Base-by-base conservation (phyloP, 305 asterid species). In the Caryopteris hybrid region DNA sequence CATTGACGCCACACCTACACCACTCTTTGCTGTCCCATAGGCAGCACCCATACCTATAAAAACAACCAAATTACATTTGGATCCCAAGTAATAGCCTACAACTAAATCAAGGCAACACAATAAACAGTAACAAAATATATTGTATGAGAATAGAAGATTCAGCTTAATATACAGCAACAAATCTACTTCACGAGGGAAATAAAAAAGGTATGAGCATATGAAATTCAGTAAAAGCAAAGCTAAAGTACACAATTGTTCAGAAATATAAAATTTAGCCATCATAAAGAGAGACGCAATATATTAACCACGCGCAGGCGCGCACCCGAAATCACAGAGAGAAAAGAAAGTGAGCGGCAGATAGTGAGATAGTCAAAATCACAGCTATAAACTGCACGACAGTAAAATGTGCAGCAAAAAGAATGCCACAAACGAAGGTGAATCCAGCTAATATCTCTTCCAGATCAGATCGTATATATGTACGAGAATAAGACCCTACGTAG, bases 1-100 rank as follows among this genome's bases (percentile, higher is more conserved):
- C 86, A 81, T 81, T 2, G 84, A 81, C 5, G 86, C 86, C 67
- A 81, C 86, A 29, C 86, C 86, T 0, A 81, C 86, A 57, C 86
- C 86, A 53, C 86, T 81, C 78, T 81, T 81, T 33, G 86, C 86
- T 43, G 85, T 81, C 16, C 86, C 86, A 62, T 81, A 81, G 16
- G 86, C 86, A 1, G 84, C 86, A 54, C 86, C 86, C 86, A 81
- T 81, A 65, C 86, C 86, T 81, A 70, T 45, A 17, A 51, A 51
- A 33, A 60, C 60, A 78, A 64, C 10, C 41, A 38, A 14, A 61
- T 67, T 36, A 54, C 27, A 65, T 39, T 39, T 8, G 41, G 14
- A 50, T 17, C 67, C 59, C 33, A 20, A 51, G 1, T 36, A 7
- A 53, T 52, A 34, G 18, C 29, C 33, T 14, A 20, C 18, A 31